Evolutionary conservation across 352 stramenopile genomes (phyloP).

Genomic region (Saprolegnia diclina): DNA sequence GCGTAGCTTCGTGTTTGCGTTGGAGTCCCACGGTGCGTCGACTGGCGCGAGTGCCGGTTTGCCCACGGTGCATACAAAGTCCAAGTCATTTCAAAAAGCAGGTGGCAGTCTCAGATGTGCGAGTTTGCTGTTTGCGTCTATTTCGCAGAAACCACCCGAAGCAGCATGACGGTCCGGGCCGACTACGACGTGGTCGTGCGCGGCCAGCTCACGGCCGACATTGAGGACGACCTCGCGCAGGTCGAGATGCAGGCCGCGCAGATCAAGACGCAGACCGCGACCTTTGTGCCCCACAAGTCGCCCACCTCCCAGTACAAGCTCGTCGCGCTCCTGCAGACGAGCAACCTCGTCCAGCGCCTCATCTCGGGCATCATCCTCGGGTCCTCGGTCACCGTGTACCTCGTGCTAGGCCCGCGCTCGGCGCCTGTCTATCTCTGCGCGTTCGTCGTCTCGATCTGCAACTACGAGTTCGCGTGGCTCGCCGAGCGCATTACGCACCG

Average conservation of each 20-base stretch:
- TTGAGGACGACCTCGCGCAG: conserved; percentile 16
- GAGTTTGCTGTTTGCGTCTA: not conserved
- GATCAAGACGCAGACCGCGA: not conserved
- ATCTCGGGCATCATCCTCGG: conserved; percentile 51
- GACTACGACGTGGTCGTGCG: not conserved
- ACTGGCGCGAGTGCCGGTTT: not conserved
- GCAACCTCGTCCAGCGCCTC: conserved; percentile 55
- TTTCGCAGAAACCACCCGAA: not conserved
- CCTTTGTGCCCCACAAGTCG: not conserved
- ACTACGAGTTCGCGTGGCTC: conserved; percentile 69
- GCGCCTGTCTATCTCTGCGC: conserved; percentile 25
- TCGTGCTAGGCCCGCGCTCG: conserved; percentile 30
- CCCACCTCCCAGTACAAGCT: not conserved
- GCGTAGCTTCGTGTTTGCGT: not conserved
- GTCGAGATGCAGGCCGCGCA: not conserved
- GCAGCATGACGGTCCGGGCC: not conserved
- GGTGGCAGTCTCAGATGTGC: not conserved
- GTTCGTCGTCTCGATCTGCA: conserved; percentile 38
- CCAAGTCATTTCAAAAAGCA: not conserved
- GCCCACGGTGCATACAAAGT: not conserved
- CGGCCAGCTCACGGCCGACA: conserved; percentile 19
- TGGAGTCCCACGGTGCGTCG: not conserved
- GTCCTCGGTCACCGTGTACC: conserved; percentile 57
- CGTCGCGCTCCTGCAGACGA: conserved; percentile 15
- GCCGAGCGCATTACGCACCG: conserved; percentile 45